Conservation (phyloP, 78 protist species). For the Protostelium mycophagum region DNA sequence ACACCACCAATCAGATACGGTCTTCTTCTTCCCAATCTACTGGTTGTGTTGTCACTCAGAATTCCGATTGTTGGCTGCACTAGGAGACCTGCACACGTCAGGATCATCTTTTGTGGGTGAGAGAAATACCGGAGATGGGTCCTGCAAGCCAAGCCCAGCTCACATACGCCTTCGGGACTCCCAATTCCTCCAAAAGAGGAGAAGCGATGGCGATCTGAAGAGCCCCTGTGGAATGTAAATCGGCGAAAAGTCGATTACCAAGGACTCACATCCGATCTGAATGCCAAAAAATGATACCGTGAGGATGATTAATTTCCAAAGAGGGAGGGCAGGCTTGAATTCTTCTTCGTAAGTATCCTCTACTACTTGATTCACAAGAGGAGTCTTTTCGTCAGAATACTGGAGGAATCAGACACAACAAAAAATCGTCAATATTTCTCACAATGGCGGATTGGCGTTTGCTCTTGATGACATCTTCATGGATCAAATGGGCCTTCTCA, state of each 20-base stretch:
- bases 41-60: conserved; percentile 47
- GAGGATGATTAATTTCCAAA: conserved; percentile 20
- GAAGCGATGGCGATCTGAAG: conserved; percentile 60
- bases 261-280: conserved; percentile 49
- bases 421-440: no score
- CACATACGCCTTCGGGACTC: conserved; percentile 23
- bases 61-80: conserved; percentile 70
- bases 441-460: no score
- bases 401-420: no score
- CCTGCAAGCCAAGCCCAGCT: conserved; percentile 62
- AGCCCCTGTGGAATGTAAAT: conserved; percentile 29
- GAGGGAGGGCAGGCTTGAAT: neutral
- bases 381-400: neutral
- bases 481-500: no score
- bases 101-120: no score
- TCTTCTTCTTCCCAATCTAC: conserved; percentile 56
- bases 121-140: conserved; percentile 65
- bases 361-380: neutral
- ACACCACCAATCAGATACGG: conserved; percentile 55
- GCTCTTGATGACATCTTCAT: no score
- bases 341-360: neutral
- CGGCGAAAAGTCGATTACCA: neutral
- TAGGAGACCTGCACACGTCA: no score
- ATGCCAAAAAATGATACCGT: conserved; percentile 43
- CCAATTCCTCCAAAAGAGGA: conserved; percentile 49